Base-by-base conservation (phyloP, 352 stramenopile genomes). In the Globisporangium cystogenes region DNA sequence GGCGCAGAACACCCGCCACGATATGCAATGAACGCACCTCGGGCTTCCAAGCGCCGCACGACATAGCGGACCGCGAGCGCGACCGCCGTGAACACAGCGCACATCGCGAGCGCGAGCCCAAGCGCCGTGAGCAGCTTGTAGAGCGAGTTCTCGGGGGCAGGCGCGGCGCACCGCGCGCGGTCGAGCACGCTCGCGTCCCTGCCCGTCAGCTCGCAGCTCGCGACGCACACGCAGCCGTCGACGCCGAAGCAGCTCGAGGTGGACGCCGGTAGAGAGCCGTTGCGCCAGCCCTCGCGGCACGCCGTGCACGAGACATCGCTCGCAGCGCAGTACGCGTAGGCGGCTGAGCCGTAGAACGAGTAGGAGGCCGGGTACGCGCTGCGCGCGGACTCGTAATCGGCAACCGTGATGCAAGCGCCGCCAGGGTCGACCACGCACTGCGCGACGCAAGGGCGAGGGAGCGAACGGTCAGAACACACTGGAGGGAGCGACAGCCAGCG, bases 311-410 rank as follows among this genome's bases (percentile, higher is more conserved):
- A 33, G 23, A 48, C 57, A 56, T 79, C 67, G 20, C 67, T 62
- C 18, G 53, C 41, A 21, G 27, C 52, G 51, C 70, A 79, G 53
- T 79, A 79, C 20, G 58, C 49, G 48, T 63, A 67, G 29, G 72
- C 55, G 20, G 44, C 62, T 10, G 70, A 62, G 7, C 57, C 53
- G 45, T 66, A 78, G 52, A 73, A 75, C 23, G 51, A 50, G 49
- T 68, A 67, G 15, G 67, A 31, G n/a, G 65, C 51, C 33, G 49
- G 53, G 59, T 75, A 71, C 51, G 67, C 62, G 57, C 68, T 62
- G 18, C 59, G 65, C 23, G 65, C 65, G 14, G 31, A 57, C 43
- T 74, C 59, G 46, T 77, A 77, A 1, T 53, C 7, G 15, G 20
- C 40, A 51, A 67, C 62, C 31, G 60, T 67, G 29, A 79, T 62